A percentile compares a stretch with the other conserved stretches of the same genome.
These are phyloP conservation scores for Cladophialophora bantiana DNA, from an alignment of 2,329 filamentous ascomycete genomes.

Conservation along the genomic window DNA sequence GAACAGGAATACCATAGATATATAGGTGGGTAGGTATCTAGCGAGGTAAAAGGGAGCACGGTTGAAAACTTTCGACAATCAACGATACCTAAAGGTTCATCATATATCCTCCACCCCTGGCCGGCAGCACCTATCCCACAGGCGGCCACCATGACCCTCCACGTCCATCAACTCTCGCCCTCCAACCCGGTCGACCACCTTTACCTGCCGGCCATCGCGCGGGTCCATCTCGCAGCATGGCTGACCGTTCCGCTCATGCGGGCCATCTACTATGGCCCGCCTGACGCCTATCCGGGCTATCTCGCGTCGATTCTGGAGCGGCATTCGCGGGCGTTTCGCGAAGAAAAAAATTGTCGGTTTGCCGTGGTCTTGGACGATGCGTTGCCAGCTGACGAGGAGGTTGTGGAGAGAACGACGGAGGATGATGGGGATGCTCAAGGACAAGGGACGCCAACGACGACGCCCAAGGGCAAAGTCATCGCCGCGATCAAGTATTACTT, in stretches of 20 bases:
- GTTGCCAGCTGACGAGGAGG: not conserved
- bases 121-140: too few species aligned
- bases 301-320: conserved; percentile 19
- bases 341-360: conserved; percentile 15
- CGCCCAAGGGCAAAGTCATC: conserved; percentile 16
- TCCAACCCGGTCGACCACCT: not conserved
- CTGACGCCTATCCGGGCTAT: conserved; percentile 18
- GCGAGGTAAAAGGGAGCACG: too few species aligned
- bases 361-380: conserved; percentile 22
- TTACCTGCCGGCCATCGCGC: conserved; percentile 24
- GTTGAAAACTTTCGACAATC: too few species aligned
- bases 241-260: conserved; percentile 23
- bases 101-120: too few species aligned
- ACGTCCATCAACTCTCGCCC: conserved; percentile 20
- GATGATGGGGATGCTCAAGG: too few species aligned
- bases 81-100: too few species aligned
- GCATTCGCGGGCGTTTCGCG: conserved; percentile 18
- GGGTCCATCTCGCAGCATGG: conserved; percentile 29
- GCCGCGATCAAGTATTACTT: conserved; percentile 30
- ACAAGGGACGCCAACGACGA: not conserved
- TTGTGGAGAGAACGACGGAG: not conserved
- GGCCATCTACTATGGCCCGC: conserved; percentile 29
- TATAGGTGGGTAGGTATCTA: too few species aligned
- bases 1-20: too few species aligned
- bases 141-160: conserved; percentile 8